Conservation (phyloP, 2,329 filamentous ascomycete species). For the Bipolaris gigantea region DNA sequence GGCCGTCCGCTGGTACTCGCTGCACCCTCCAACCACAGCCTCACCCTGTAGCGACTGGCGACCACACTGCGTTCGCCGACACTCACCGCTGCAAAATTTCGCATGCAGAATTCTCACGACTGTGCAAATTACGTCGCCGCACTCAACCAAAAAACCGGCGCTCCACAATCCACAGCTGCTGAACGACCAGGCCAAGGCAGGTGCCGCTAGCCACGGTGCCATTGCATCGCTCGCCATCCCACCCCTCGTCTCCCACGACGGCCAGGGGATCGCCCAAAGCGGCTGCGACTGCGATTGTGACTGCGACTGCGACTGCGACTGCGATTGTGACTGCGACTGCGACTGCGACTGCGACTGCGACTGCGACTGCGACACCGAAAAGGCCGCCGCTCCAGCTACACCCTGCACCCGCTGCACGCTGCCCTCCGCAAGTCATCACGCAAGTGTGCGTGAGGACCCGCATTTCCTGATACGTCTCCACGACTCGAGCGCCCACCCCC, state of each 20-base stretch:
- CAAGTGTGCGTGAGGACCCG: constrained; percentile 19
- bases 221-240: constrained; percentile 11
- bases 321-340: too few species aligned
- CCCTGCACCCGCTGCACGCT: constrained; percentile 23
- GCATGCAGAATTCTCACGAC: constrained; percentile 22
- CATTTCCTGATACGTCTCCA: constrained; percentile 26
- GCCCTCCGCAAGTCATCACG: constrained; percentile 24
- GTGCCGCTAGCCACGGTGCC: constrained; percentile 16
- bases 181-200: constrained; percentile 15
- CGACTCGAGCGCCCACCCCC: constrained; percentile 16
- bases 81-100: constrained; percentile 29
- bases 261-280: constrained; percentile 4
- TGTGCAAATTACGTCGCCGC: constrained; percentile 15
- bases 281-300: too few species aligned
- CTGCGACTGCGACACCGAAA: constrained; percentile 10
- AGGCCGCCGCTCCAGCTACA: constrained; percentile 7
- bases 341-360: too few species aligned
- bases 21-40: constrained; percentile 20
- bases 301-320: too few species aligned
- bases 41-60: constrained; percentile 19
- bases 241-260: constrained; percentile 4
- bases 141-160: constrained; percentile 16
- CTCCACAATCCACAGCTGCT: constrained; percentile 14
- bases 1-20: constrained; percentile 13
- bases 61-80: constrained; percentile 23